Percentiles rank a stretch among this genome's conserved stretches.
Conservation (phyloP, 768 basidiomycete species). For the Dioszegia hungarica region DNA sequence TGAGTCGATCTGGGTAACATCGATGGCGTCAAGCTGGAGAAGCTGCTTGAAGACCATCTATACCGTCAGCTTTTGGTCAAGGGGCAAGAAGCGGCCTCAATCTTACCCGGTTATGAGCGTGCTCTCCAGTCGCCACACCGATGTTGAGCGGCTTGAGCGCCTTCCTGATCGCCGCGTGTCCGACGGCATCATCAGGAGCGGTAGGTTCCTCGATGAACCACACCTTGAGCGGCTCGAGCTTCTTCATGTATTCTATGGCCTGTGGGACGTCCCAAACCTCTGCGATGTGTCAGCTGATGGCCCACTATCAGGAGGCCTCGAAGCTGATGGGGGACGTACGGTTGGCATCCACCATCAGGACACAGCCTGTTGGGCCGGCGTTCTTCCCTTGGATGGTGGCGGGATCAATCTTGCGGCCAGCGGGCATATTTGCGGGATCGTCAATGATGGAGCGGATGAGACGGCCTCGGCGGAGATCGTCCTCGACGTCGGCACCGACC, state of each 20-base stretch:
- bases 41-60: slow-evolving; percentile 72
- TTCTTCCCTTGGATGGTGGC: slow-evolving; percentile 76
- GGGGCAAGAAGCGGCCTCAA: slow-evolving; percentile 80
- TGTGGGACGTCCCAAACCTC: slow-evolving; percentile 66
- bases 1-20: slow-evolving; percentile 87
- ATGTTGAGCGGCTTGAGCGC: slow-evolving; percentile 70
- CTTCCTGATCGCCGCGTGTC: slow-evolving; percentile 55
- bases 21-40: slow-evolving; percentile 75
- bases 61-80: neutral
- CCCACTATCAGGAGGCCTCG: neutral
- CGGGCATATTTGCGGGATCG: slow-evolving; percentile 74
- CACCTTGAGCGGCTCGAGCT: slow-evolving; percentile 51
- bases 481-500: slow-evolving; percentile 75
- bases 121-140: slow-evolving; percentile 87
- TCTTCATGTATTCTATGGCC: slow-evolving; percentile 82
- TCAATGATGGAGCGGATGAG: slow-evolving; percentile 94
- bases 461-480: slow-evolving; percentile 78
- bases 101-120: slow-evolving; percentile 86
- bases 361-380: slow-evolving; percentile 86
- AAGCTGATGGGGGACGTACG: slow-evolving; percentile 52
- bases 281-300: slow-evolving; percentile 4
- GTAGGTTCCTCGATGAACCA: slow-evolving; percentile 85
- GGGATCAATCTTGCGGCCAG: slow-evolving; percentile 59
- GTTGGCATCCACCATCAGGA: slow-evolving; percentile 96
- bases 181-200: slow-evolving; percentile 80